Conservation (phyloP, 371 early-diverging fungal species). For the Vairimorpha ceranae region DNA sequence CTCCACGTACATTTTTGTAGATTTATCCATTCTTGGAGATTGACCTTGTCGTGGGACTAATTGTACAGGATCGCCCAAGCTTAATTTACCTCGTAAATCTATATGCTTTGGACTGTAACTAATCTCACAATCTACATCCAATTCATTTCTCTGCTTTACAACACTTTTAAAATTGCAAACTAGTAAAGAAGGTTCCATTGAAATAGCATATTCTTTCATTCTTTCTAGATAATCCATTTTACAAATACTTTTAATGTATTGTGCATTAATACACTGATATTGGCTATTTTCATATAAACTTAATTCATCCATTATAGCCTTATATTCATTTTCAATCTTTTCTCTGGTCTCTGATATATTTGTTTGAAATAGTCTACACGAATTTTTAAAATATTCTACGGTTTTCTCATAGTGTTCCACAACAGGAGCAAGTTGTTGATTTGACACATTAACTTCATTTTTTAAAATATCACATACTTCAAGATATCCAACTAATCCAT, state of each 20-base stretch:
- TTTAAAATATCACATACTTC: slow-evolving; percentile 59
- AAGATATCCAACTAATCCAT: slow-evolving; percentile 54
- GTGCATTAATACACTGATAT: slow-evolving; percentile 57
- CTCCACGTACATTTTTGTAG: slow-evolving; percentile 35
- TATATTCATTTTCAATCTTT: slow-evolving; percentile 56
- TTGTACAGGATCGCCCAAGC: slow-evolving; percentile 13
- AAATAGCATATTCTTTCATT: slow-evolving; percentile 45
- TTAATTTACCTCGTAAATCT: slow-evolving; percentile 28
- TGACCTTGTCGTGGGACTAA: slow-evolving; percentile 15
- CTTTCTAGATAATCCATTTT: slow-evolving; percentile 23
- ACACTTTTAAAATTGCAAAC: slow-evolving; percentile 53
- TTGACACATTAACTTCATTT: slow-evolving; percentile 5
- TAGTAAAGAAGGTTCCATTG: slow-evolving; percentile 56
- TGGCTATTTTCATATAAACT: slow-evolving; percentile 53
- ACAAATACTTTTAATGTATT: slow-evolving; percentile 48
- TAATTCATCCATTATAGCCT: slow-evolving; percentile 37
- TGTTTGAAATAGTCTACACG: slow-evolving; percentile 3
- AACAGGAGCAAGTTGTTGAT: background rate
- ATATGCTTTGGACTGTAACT: slow-evolving; percentile 14
- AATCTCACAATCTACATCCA: background rate
- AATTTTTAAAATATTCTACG: slow-evolving; percentile 16
- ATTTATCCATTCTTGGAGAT: slow-evolving; percentile 35
- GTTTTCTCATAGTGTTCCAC: slow-evolving; percentile 47
- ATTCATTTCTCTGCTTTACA: slow-evolving; percentile 28
- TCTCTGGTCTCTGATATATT: slow-evolving; percentile 40